Percentiles rank a stretch among this genome's conserved stretches.
Evolutionary conservation across 495 filamentous ascomycete species (phyloP).

Genomic region (Hypoxylon cercidicola): DNA sequence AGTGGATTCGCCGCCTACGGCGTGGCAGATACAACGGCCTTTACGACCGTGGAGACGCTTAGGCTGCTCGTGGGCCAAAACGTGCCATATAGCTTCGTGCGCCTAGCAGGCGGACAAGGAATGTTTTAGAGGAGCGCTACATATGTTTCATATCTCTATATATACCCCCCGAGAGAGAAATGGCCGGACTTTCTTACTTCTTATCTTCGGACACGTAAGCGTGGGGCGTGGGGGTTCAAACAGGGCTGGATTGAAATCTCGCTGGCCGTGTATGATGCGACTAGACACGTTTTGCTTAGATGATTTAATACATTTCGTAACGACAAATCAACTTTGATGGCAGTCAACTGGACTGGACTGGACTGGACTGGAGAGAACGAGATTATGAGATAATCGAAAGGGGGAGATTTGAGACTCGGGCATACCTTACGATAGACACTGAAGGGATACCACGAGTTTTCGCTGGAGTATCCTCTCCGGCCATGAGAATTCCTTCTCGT

Average conservation of each 20-base stretch:
- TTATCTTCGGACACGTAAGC: slow-evolving; percentile 5
- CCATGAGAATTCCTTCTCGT: not conserved
- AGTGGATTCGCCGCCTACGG: slow-evolving; percentile 83
- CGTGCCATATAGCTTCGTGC: slow-evolving; percentile 86
- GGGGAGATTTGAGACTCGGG: not conserved
- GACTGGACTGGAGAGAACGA: not conserved
- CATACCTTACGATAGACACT: too few relatives aligned
- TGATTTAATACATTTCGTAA: slow-evolving; percentile 12
- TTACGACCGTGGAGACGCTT: slow-evolving; percentile 83
- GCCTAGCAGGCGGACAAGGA: slow-evolving; percentile 76
- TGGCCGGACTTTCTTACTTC: slow-evolving; percentile 2
- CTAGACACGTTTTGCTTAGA: slow-evolving; percentile 25
- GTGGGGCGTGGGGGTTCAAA: not conserved
- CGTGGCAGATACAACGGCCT: slow-evolving; percentile 79
- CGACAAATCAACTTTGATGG: not conserved
- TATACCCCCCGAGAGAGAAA: slow-evolving; percentile 34
- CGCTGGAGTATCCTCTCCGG: not conserved
- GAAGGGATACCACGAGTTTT: not conserved
- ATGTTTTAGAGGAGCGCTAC: slow-evolving; percentile 62
- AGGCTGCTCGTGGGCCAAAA: slow-evolving; percentile 83
- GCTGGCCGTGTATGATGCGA: slow-evolving; percentile 17
- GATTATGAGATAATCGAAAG: not conserved
- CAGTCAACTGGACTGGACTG: not conserved
- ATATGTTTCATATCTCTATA: slow-evolving; percentile 6
- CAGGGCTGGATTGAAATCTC: slow-evolving; percentile 4